Evolutionary conservation across 2,329 filamentous ascomycete genomes (phyloP).

Genomic region (Sporothrix pseudoabietina): DNA sequence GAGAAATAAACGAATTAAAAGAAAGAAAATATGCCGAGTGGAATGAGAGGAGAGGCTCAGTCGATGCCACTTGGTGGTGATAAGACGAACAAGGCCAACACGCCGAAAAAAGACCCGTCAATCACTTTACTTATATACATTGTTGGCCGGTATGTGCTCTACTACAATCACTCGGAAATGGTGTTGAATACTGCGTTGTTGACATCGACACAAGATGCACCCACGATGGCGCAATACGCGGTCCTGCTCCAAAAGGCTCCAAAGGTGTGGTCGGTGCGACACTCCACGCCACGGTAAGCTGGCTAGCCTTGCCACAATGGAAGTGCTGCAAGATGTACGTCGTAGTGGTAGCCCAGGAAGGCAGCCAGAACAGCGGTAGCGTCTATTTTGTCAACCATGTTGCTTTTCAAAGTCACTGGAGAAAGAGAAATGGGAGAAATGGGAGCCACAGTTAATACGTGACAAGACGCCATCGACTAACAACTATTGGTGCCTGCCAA

Average conservation of each 20-base stretch:
- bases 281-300: not conserved
- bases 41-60: not conserved
- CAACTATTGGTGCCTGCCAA: not conserved
- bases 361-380: not conserved
- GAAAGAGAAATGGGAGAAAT: not conserved
- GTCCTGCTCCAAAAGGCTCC: not conserved
- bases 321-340: not conserved
- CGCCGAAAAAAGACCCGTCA: not conserved
- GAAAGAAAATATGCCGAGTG: not conserved
- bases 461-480: not conserved
- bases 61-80: not conserved
- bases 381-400: not conserved
- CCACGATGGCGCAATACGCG: slow-evolving; percentile 13
- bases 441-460: not conserved
- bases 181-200: not conserved
- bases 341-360: not conserved
- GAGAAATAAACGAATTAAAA: too few relatives aligned
- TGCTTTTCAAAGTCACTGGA: not conserved
- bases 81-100: not conserved
- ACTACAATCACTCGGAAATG: not conserved
- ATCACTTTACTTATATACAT: not conserved
- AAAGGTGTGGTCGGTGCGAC: not conserved
- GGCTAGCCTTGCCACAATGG: not conserved
- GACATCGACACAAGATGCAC: slow-evolving; percentile 18
- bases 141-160: not conserved